These are phyloP conservation scores for Monosporascus sp. DNA, from an alignment of 2,329 filamentous ascomycete genomes.

Conservation along the genomic window DNA sequence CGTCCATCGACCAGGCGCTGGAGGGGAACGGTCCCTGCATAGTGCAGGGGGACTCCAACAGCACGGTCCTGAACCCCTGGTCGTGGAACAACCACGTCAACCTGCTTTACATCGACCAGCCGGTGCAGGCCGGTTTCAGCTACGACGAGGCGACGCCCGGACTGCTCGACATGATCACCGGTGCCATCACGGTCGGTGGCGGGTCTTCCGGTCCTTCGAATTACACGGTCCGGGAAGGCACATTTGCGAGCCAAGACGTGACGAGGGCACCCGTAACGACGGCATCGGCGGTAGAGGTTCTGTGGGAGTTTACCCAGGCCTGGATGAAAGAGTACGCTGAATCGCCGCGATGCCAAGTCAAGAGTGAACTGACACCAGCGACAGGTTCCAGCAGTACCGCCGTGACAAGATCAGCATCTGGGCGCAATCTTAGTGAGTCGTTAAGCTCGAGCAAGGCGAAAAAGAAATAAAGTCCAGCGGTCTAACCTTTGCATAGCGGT, in stretches of 20 bases:
- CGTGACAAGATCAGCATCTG: slow-evolving; percentile 33
- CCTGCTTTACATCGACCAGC: slow-evolving; percentile 63
- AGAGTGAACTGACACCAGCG: background rate
- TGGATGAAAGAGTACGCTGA: slow-evolving; percentile 43
- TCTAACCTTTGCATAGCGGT: slow-evolving; percentile 5
- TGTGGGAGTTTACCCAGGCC: slow-evolving; percentile 52
- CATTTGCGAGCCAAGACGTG: slow-evolving; percentile 42
- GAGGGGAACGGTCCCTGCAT: slow-evolving; percentile 47
- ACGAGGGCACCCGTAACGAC: slow-evolving; percentile 41
- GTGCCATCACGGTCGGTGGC: slow-evolving; percentile 2
- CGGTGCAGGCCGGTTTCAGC: slow-evolving; percentile 25
- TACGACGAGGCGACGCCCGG: slow-evolving; percentile 22
- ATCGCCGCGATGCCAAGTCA: background rate
- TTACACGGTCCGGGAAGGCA: slow-evolving; percentile 20
- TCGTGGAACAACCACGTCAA: slow-evolving; percentile 57
- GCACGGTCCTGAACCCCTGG: slow-evolving; percentile 47
- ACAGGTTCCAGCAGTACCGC: slow-evolving; percentile 44
- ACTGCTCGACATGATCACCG: slow-evolving; percentile 15
- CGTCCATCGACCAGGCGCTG: slow-evolving; percentile 49
- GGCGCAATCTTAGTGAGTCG: slow-evolving; percentile 28
- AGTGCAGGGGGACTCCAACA: slow-evolving; percentile 46
- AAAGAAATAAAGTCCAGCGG: background rate
- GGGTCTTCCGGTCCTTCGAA: slow-evolving; percentile 2
- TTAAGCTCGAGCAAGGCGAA: background rate
- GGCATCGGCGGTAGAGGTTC: slow-evolving; percentile 42